phyloP scores from a whole-genome alignment of 1,139 yeast genomes.

The Pneumocystis oryctolagi region DNA sequence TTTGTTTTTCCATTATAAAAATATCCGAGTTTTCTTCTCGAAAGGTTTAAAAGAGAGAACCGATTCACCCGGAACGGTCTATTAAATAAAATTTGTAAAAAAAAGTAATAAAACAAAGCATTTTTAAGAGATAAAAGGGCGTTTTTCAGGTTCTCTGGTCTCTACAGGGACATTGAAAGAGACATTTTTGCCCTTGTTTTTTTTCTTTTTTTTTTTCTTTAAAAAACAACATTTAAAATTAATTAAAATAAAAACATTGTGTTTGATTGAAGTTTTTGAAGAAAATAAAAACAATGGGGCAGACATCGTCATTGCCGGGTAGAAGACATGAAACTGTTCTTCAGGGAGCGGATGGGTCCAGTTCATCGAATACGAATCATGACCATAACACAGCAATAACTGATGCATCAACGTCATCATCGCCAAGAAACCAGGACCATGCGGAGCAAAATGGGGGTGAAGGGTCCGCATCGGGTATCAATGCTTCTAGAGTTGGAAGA shows the following conservation, averaged over 20 bases:
- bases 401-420: not conserved
- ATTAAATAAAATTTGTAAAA: not conserved
- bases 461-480: not conserved
- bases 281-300: not conserved
- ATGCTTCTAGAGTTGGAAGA: not conserved
- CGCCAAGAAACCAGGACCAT: not conserved
- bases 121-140: not conserved
- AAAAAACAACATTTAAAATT: not conserved
- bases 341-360: not conserved
- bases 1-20: not conserved
- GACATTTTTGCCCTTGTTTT: not conserved
- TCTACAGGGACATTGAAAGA: not conserved
- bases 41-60: not conserved
- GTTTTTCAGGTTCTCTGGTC: not conserved
- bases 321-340: not conserved
- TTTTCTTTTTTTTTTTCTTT: not conserved
- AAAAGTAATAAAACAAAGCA: not conserved
- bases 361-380: not conserved
- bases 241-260: not conserved
- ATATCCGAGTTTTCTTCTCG: not conserved
- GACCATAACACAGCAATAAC: not conserved
- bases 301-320: not conserved
- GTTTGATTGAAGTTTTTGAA: not conserved
- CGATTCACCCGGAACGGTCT: not conserved
- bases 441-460: not conserved